Evolutionary conservation across 73 alveolate genomes (phyloP).

Genomic region (Paramecium bursaria): DNA sequence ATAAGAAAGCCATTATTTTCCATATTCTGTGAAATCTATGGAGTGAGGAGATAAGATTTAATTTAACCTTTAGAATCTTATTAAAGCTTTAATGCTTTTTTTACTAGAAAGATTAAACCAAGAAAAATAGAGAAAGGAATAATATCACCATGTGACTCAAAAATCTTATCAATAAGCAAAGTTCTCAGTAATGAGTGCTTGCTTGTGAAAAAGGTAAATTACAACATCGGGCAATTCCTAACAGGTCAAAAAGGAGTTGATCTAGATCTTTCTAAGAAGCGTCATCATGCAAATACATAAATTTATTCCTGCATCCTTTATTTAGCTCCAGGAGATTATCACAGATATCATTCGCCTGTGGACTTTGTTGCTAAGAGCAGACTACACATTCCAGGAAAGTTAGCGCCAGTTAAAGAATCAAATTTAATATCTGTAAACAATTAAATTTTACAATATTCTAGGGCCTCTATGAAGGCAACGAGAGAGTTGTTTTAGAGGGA

Average conservation of each 20-base stretch:
- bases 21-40: conserved; percentile 58
- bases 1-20: conserved; percentile 23
- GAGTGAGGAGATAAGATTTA: conserved; percentile 60
- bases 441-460: conserved; percentile 56
- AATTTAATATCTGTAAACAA: conserved; percentile 71
- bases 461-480: conserved; percentile 79
- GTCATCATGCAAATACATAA: conserved; percentile 33
- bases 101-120: conserved; percentile 77
- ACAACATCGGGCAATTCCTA: conserved; percentile 64
- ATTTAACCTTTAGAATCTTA: conserved; percentile 66
- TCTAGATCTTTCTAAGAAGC: not conserved
- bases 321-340: conserved; percentile 91
- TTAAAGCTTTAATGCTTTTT: conserved; percentile 79
- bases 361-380: conserved; percentile 74
- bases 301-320: conserved; percentile 73
- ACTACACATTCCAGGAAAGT: conserved; percentile 81
- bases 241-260: conserved; percentile 62
- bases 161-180: conserved; percentile 49
- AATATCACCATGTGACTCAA: conserved; percentile 70
- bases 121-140: conserved; percentile 61
- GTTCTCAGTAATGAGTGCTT: conserved; percentile 50
- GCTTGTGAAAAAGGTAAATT: conserved; percentile 68
- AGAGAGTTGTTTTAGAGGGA: conserved; percentile 87
- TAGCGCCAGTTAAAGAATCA: conserved; percentile 83
- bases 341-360: conserved; percentile 88